A percentile compares a stretch with the other conserved stretches of the same genome.
These are phyloP conservation scores for Talaromyces adpressus DNA, from an alignment of 495 filamentous ascomycete species.

Conservation along the genomic window DNA sequence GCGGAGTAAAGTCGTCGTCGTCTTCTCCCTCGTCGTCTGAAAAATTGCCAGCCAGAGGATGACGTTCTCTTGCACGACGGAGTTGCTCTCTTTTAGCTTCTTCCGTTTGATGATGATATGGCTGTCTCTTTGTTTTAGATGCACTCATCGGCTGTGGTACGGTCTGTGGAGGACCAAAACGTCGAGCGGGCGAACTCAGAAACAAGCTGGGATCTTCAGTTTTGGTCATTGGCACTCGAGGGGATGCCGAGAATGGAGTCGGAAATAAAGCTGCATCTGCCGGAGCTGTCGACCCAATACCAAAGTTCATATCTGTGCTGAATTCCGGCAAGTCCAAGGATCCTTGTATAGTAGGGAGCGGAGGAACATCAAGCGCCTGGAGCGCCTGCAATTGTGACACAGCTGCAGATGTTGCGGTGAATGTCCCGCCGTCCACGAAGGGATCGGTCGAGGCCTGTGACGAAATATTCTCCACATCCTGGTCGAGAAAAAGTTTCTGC, in stretches of 20 bases:
- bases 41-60: constrained; percentile 11
- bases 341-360: constrained; percentile 33
- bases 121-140: constrained; percentile 33
- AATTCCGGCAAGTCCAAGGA: constrained; percentile 36
- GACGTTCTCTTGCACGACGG: constrained; percentile 26
- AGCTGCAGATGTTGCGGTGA: constrained; percentile 7
- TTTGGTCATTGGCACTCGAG: constrained; percentile 30
- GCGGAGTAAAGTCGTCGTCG: constrained; percentile 35
- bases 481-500: constrained; percentile 70
- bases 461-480: constrained; percentile 30
- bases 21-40: constrained; percentile 31
- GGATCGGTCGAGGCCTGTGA: constrained; percentile 3
- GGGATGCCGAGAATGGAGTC: constrained; percentile 41
- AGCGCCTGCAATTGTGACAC: constrained; percentile 10
- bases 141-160: constrained; percentile 24
- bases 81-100: constrained; percentile 50
- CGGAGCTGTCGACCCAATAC: constrained; percentile 23
- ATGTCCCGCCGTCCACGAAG: constrained; percentile 4
- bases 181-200: constrained; percentile 44
- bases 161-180: constrained; percentile 37
- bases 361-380: constrained; percentile 23
- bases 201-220: constrained; percentile 51
- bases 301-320: constrained; percentile 17
- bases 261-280: constrained; percentile 38
- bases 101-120: constrained; percentile 53